Conservation (phyloP, 1,284 basidiomycete species). For the Coriolopsis trogii region DNA sequence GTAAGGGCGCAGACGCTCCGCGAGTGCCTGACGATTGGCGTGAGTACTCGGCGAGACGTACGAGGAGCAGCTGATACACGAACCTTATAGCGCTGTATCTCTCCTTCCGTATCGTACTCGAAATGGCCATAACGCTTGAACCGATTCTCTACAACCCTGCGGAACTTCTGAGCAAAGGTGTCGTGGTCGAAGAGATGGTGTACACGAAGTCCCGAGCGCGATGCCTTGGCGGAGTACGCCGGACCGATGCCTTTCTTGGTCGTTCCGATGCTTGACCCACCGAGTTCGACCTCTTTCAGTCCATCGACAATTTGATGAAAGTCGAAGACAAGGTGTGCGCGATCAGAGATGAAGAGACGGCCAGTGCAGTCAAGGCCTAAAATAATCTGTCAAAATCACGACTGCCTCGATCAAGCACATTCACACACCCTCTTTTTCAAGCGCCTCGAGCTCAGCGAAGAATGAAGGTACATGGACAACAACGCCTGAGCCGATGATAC, state of each 20-base stretch:
- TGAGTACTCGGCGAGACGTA: not conserved
- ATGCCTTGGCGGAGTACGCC: constrained; percentile 97
- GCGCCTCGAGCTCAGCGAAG: constrained; percentile 89
- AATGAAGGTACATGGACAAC: constrained; percentile 96
- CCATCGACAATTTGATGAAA: constrained; percentile 99
- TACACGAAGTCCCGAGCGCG: constrained; percentile 92
- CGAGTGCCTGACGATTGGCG: constrained; percentile 61
- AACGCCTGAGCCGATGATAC: constrained; percentile 92
- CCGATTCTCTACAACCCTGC: constrained; percentile 93
- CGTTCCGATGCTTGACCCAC: constrained; percentile 93
- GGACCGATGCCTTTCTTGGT: constrained; percentile 99
- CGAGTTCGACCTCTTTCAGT: constrained; percentile 96
- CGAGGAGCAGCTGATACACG: constrained; percentile 14
- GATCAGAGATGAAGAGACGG: constrained; percentile 92
- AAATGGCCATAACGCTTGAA: constrained; percentile 99
- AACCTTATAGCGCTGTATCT: constrained; percentile 92
- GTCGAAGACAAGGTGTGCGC: constrained; percentile 96
- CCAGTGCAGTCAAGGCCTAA: constrained; percentile 89
- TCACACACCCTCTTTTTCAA: constrained; percentile 80
- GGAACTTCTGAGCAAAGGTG: constrained; percentile 90
- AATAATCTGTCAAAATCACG: too few relatives aligned
- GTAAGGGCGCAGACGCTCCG: constrained; percentile 85
- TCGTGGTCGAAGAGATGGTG: constrained; percentile 95
- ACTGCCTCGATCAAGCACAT: too few relatives aligned
- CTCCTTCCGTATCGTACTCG: constrained; percentile 98